These are phyloP conservation scores for Fusarium sp. DNA, from an alignment of 2,329 filamentous ascomycete genomes.

Conservation along the genomic window DNA sequence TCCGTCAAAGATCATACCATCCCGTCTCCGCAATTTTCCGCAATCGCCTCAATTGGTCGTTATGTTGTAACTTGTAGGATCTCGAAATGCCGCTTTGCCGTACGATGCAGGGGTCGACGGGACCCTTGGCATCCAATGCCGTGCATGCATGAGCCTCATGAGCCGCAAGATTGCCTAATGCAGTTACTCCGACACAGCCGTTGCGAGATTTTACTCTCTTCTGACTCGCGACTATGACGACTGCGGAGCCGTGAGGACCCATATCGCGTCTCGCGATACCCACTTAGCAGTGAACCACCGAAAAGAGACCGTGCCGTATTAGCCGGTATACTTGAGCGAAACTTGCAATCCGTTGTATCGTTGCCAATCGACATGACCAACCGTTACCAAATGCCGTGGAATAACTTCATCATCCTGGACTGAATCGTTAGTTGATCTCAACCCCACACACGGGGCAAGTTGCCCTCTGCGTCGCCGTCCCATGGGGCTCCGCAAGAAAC, in stretches of 20 bases:
- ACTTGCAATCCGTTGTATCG: no score
- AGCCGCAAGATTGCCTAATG: background rate
- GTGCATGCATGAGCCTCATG: conserved; percentile 10
- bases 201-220: conserved; percentile 10
- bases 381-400: conserved; percentile 3
- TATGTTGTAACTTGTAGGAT: no score
- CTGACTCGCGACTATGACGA: conserved; percentile 28
- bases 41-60: background rate
- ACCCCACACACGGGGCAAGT: conserved; percentile 33
- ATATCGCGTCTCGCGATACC: background rate
- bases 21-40: conserved; percentile 3
- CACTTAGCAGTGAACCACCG: conserved; percentile 24
- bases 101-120: background rate
- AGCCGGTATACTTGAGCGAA: conserved; percentile 17
- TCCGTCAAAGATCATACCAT: background rate
- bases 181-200: no score
- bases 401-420: background rate
- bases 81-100: background rate
- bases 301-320: conserved; percentile 41
- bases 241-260: conserved; percentile 1
- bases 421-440: conserved; percentile 13
- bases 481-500: conserved; percentile 40
- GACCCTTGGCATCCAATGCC: conserved; percentile 2
- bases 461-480: conserved; percentile 14
- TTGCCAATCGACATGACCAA: background rate